Evolutionary conservation across 495 filamentous ascomycete genomes (phyloP).

Genomic region (Entonaema liquescens): DNA sequence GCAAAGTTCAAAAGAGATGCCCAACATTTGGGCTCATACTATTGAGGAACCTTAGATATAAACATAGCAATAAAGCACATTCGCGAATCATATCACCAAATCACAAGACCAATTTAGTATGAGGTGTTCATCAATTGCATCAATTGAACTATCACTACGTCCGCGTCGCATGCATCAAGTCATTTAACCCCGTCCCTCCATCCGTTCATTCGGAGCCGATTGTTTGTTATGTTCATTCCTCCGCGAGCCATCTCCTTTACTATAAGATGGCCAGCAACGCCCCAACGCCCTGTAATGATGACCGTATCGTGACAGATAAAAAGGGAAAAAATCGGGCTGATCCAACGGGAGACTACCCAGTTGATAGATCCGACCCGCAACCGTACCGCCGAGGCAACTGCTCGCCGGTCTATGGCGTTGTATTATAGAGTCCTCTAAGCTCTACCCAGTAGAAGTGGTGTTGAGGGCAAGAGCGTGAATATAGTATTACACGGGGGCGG

Average conservation of each 20-base stretch:
- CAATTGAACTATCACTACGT: conserved; percentile 14
- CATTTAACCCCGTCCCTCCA: conserved; percentile 25
- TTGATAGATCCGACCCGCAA: conserved; percentile 13
- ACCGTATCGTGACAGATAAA: conserved; percentile 10
- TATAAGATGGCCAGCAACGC: conserved; percentile 13
- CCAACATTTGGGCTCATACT: background rate
- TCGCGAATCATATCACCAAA: background rate
- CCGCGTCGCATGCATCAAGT: conserved; percentile 31
- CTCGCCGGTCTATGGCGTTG: conserved; percentile 33
- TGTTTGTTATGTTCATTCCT: conserved; percentile 5
- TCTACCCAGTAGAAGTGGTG: background rate
- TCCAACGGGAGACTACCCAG: conserved; percentile 5
- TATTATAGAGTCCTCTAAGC: conserved; percentile 13
- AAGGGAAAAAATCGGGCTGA: background rate
- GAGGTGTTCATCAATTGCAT: conserved; percentile 25
- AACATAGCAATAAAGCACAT: background rate
- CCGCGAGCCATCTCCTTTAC: background rate
- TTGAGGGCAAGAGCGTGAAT: conserved; percentile 1
- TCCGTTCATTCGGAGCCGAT: background rate
- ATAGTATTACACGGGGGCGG: conserved; percentile 23
- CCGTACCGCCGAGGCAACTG: conserved; percentile 27
- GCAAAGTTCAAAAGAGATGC: background rate
- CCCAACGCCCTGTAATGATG: conserved; percentile 23
- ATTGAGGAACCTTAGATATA: background rate
- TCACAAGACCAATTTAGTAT: conserved; percentile 1